phyloP scores from a whole-genome alignment of 2,329 filamentous ascomycete genomes.

The Pseudocercospora pini-densiflorae region DNA sequence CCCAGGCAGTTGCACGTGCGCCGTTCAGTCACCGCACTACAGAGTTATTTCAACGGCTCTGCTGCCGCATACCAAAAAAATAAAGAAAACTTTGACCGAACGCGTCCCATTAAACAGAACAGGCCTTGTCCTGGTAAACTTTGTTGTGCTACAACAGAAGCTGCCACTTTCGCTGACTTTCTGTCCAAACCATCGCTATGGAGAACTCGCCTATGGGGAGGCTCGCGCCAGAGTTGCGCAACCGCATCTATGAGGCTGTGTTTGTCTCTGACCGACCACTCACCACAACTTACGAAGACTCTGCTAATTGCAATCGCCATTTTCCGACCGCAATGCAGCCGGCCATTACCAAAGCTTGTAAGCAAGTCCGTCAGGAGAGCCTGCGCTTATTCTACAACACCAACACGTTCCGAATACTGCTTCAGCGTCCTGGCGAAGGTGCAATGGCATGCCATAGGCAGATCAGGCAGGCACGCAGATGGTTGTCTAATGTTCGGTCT shows the following conservation, averaged over 20 bases:
- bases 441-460: not conserved
- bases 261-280: too few species aligned
- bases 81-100: too few species aligned
- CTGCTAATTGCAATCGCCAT: too few species aligned
- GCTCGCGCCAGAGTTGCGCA: not conserved
- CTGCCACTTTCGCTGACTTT: too few species aligned
- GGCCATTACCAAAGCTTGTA: not conserved
- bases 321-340: not conserved
- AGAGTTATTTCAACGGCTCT: too few species aligned
- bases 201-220: not conserved
- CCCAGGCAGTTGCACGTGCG: too few species aligned
- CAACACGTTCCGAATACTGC: not conserved
- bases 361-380: not conserved
- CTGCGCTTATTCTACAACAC: not conserved
- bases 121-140: too few species aligned
- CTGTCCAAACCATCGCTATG: not conserved
- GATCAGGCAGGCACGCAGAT: not conserved
- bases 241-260: not conserved
- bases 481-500: not conserved
- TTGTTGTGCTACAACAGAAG: too few species aligned
- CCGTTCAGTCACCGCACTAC: too few species aligned
- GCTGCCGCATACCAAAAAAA: too few species aligned
- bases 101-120: too few species aligned
- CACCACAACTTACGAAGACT: too few species aligned
- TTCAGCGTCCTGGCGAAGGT: not conserved